Evolutionary conservation across 1,284 basidiomycete genomes (phyloP), one percentile per base, ranked within the genome.

Genomic region (Tranzscheliella williamsii): DNA sequence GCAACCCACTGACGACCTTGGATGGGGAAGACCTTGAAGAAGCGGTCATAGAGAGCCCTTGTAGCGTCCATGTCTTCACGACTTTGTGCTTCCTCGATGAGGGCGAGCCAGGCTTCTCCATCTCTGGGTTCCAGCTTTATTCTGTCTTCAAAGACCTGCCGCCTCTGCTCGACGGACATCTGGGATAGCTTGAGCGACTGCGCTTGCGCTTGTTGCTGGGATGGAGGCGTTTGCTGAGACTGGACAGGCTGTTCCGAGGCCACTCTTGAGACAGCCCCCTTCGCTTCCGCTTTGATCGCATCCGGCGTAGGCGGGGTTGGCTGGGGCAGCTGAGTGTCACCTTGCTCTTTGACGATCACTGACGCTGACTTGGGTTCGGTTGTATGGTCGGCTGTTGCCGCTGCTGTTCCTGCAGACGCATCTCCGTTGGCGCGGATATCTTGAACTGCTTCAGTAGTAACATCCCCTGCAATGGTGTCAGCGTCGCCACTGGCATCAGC

Each of bases 1-100:
- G 67, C 68, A 34, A 80, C 77, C 80, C 80, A 81, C 60, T 81
- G 79, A 15, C 72, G 64, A 8, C 77, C 71, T 73, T 79, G 62
- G 78, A 89, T 88, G 13, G 89, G 89, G 73, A 87, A 91, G 42
- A 84, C 83, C 57, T 84, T 82, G 49, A 91, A 81, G 64, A 90
- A 81, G 34, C 83, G 84, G 70, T 90, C 87, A 78, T 88, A 90
- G 2, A 85, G 82, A 43, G 83, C 81, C 57, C 86, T 84, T 51
- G 88, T 84, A 71, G 83, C 84, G 35, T 86, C 83, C 58, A 86
- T 81, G 61, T 89, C 85, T 31, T 84, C 85, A 17, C 84, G 84
- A 31, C 82, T 80, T 78, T 87, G 85, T 29, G 86, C 87, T 37
- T 85, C 77, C 24, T 84, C 82, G 48, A 90, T 80, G 6, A 89